Conservation (phyloP, 139 green algal genomes). For the Chlamydomonas asymmetrica region DNA sequence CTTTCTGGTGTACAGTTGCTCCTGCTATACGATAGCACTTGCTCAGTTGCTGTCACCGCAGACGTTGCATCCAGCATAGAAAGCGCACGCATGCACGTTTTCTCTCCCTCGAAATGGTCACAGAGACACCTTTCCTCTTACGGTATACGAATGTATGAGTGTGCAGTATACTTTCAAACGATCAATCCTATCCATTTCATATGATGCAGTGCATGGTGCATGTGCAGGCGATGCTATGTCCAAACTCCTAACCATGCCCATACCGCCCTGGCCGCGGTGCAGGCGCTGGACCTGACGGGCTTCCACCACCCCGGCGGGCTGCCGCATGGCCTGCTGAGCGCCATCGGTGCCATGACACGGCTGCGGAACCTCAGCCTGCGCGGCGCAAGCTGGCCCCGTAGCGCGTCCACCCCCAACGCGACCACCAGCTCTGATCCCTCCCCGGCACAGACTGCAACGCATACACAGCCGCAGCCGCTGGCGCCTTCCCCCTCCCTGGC, state of each 20-base stretch:
- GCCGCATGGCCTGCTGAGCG: conserved; percentile 1
- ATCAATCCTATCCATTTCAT: no score
- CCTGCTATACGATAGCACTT: no score
- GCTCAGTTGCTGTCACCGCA: no score
- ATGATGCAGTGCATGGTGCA: no score
- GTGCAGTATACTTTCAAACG: no score
- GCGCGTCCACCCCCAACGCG: not conserved
- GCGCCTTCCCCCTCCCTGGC: not conserved
- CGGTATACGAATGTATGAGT: no score
- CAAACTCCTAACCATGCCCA: not conserved
- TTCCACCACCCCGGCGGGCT: conserved; percentile 15
- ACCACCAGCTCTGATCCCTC: not conserved
- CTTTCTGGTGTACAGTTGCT: no score
- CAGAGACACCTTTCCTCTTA: no score
- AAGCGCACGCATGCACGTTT: no score
- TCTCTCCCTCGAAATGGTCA: no score
- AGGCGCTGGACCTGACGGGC: conserved; percentile 16
- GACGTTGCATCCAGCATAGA: no score
- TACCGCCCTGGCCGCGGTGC: not conserved
- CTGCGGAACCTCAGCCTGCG: conserved; percentile 19
- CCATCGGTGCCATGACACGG: conserved; percentile 2
- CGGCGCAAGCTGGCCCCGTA: not conserved
- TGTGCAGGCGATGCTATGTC: conserved; percentile 15
- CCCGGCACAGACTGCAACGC: not conserved
- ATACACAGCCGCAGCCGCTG: not conserved